These are phyloP conservation scores for Phytopythium cucurbitacearum DNA, from an alignment of 352 stramenopile genomes.

Conservation along the genomic window DNA sequence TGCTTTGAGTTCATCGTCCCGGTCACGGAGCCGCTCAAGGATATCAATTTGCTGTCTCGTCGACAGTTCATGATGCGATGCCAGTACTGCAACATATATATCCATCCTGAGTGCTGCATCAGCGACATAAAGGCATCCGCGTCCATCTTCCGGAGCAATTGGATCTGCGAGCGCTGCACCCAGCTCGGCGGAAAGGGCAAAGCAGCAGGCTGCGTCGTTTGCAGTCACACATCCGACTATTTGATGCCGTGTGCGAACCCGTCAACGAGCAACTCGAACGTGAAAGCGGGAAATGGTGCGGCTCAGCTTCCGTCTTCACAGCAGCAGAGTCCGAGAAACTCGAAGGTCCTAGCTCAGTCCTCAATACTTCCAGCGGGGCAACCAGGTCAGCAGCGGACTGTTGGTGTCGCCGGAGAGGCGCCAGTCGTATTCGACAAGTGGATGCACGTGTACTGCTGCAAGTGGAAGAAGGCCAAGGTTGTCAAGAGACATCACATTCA, in stretches of 20 bases:
- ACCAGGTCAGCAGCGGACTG: too few species aligned
- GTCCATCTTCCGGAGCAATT: constrained; percentile 70
- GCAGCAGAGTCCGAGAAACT: too few species aligned
- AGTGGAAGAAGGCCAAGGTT: constrained; percentile 68
- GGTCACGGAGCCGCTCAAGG: constrained; percentile 29
- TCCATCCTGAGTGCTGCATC: constrained; percentile 77
- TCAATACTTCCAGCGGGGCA: too few species aligned
- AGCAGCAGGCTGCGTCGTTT: constrained; percentile 46
- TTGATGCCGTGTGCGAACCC: constrained; percentile 67
- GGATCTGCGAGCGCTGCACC: constrained; percentile 82
- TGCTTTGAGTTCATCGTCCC: constrained; percentile 75
- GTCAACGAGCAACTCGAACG: constrained; percentile 1
- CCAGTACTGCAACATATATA: constrained; percentile 79
- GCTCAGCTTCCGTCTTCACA: too few species aligned
- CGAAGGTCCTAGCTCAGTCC: too few species aligned
- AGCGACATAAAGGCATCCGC: constrained; percentile 58
- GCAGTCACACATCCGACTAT: constrained; percentile 65
- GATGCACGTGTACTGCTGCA: constrained; percentile 77
- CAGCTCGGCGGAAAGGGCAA: constrained; percentile 27
- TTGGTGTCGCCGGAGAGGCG: background rate
- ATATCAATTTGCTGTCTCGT: constrained; percentile 56
- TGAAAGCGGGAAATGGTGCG: too few species aligned
- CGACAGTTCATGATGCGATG: constrained; percentile 84
- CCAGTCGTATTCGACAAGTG: constrained; percentile 33
- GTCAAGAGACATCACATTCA: constrained; percentile 64